Percentiles rank a stretch among this genome's conserved stretches.
Conservation (phyloP, 179 eudicot genomes). For the Camellia oleifera region DNA sequence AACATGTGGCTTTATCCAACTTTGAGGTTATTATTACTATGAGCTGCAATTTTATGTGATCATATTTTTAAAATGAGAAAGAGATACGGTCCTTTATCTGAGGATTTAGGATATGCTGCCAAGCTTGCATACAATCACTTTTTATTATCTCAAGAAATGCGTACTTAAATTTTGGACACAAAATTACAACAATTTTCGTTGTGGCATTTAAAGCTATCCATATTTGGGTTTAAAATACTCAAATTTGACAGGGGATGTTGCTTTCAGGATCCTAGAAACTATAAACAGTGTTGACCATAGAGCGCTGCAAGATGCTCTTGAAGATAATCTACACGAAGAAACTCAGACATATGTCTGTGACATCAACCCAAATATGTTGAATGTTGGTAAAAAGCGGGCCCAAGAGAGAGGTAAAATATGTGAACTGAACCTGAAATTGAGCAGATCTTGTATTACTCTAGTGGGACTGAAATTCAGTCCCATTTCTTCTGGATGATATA, state of each 20-base stretch:
- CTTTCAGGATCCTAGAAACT: constrained; percentile 79
- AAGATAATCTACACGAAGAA: constrained; percentile 58
- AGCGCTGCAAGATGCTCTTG: constrained; percentile 44
- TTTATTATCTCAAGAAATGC: not conserved
- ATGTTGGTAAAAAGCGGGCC: constrained; percentile 85
- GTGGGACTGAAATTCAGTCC: no score
- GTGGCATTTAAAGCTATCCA: constrained; percentile 10
- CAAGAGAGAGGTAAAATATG: constrained; percentile 60
- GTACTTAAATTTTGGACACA: not conserved
- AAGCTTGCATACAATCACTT: not conserved
- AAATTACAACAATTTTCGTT: not conserved
- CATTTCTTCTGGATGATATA: no score
- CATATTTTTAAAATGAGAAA: no score
- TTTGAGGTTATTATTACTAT: no score
- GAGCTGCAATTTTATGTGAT: no score
- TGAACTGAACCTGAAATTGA: no score
- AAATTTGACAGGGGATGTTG: constrained; percentile 81
- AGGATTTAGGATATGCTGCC: not conserved
- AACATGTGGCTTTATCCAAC: no score
- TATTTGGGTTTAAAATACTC: constrained; percentile 14
- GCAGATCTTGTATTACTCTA: no score
- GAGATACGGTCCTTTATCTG: no score
- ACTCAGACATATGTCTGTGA: constrained; percentile 86
- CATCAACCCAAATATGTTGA: constrained; percentile 85
- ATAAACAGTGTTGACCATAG: constrained; percentile 50